Evolutionary conservation across 1,284 basidiomycete genomes (phyloP).

Genomic region (Marasmius sp.): DNA sequence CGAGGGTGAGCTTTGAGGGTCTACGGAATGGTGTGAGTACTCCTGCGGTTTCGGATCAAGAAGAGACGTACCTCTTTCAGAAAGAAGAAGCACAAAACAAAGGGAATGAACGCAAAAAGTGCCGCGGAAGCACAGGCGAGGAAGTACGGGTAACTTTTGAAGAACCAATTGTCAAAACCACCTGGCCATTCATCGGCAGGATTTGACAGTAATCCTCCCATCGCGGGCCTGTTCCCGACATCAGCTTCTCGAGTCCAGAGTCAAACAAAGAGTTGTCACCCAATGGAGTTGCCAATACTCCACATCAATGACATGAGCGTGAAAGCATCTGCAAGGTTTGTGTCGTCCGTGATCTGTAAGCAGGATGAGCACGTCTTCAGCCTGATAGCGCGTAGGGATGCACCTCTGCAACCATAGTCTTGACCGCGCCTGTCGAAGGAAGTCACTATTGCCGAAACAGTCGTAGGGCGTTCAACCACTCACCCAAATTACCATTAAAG

Average conservation of each 20-base stretch:
- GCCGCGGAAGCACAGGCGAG: conserved; percentile 30
- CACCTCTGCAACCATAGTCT: background rate
- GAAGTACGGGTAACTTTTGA: conserved; percentile 29
- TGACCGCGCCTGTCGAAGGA: background rate
- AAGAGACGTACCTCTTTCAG: conserved; percentile 31
- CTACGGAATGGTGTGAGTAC: background rate
- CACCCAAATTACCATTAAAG: conserved; percentile 19
- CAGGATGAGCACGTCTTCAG: background rate
- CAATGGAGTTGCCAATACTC: conserved; percentile 21
- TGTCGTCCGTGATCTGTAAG: conserved; percentile 25
- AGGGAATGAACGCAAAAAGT: conserved; percentile 21
- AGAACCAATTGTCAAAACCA: conserved; percentile 21
- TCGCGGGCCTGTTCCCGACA: conserved; percentile 16
- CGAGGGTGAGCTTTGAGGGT: conserved; percentile 18
- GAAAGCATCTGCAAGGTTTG: conserved; percentile 27
- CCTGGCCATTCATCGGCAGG: conserved; percentile 27
- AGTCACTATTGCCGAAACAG: background rate
- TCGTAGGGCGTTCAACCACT: background rate
- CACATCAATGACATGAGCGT: conserved; percentile 25
- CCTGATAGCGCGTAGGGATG: background rate
- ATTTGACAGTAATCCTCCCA: conserved; percentile 26
- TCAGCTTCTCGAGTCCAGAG: background rate
- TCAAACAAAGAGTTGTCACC: conserved; percentile 15
- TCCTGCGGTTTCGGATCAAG: conserved; percentile 1
- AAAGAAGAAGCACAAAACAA: conserved; percentile 24